Evolutionary conservation across 176 grass and related monocot genomes (phyloP), one percentile per base, ranked within the genome.

Genomic region (Echinochloa phyllopogon): DNA sequence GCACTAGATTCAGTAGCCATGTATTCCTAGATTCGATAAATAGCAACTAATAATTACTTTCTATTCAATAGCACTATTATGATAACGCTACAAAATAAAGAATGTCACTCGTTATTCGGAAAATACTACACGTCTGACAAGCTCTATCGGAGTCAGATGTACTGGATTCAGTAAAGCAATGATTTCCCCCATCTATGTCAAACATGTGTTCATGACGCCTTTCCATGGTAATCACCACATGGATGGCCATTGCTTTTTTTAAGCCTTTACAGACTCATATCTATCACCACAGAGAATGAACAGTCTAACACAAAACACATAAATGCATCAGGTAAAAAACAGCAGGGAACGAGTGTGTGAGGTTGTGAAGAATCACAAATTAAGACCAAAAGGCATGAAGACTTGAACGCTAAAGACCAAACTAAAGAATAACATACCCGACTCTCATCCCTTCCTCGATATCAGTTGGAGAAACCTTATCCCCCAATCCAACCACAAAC

Each of bases 381-480:
- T 40, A 77, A 37, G 17, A 69, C 37, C 12, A 72, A 80, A 79
- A 74, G 5, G 69, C 15, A 82, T 25, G 16, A 15, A 43, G 13
- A 59, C 24, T 76, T 63, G 23, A 39, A 66, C 0, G 21, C 23
- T 50, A 58, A 77, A 64, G 7, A 55, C 24, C 13, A 75, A 82
- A 85, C 44, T 4, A 63, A 11, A 86, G 21, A 18, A 80, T 74
- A 56, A 24, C 88, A 63, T 93, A 98, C 95, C 95, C 95, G 0
- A 98, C 95, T 78, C 95, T 86, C 95, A 98, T 98, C 41, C 92
- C 95, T 91, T 98, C 95, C 78, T 94, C 95, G 8, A 98, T 98
- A 89, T 98, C 92, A 61, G 92, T 98, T 62, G 95, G 95, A 44
- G 95, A 97, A 7, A 97, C 95, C 84, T 94, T 94, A 75, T 97